Evolutionary conservation across 805 yeast species (phyloP).

Genomic region (Candida sanyiensis): DNA sequence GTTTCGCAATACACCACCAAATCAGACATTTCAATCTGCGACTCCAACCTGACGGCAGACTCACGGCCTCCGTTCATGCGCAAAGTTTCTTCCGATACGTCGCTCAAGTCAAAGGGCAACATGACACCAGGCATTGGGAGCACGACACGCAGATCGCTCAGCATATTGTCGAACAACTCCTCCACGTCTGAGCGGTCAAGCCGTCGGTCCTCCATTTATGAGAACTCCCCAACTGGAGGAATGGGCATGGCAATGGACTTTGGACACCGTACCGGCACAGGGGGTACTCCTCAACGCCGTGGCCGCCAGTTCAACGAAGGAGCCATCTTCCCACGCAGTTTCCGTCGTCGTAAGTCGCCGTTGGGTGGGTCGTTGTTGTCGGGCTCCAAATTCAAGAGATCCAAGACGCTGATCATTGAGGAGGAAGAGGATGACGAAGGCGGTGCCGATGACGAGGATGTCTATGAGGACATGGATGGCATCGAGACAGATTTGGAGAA

Average conservation of each 20-base stretch:
- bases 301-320: conserved; percentile 15
- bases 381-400: conserved; percentile 17
- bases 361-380: conserved; percentile 21
- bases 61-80: conserved; percentile 20
- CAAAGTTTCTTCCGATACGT: conserved; percentile 21
- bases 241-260: conserved; percentile 1
- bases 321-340: conserved; percentile 19
- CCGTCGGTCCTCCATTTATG: conserved; percentile 35
- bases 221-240: conserved; percentile 19
- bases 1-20: conserved; percentile 41
- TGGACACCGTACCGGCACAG: too few species aligned
- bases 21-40: conserved; percentile 43
- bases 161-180: conserved; percentile 34
- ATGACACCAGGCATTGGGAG: conserved; percentile 3
- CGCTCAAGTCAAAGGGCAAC: conserved; percentile 16
- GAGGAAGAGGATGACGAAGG: conserved; percentile 17
- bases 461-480: conserved; percentile 15
- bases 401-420: conserved; percentile 19
- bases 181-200: conserved; percentile 36
- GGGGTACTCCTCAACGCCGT: background rate
- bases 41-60: conserved; percentile 12
- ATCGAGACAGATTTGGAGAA: conserved; percentile 21
- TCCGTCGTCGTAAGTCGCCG: conserved; percentile 26
- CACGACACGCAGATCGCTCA: conserved; percentile 28
- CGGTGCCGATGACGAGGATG: conserved; percentile 8